Evolutionary conservation across 2,329 filamentous ascomycete species (phyloP).

Genomic region (Pestalotiopsis sp.): DNA sequence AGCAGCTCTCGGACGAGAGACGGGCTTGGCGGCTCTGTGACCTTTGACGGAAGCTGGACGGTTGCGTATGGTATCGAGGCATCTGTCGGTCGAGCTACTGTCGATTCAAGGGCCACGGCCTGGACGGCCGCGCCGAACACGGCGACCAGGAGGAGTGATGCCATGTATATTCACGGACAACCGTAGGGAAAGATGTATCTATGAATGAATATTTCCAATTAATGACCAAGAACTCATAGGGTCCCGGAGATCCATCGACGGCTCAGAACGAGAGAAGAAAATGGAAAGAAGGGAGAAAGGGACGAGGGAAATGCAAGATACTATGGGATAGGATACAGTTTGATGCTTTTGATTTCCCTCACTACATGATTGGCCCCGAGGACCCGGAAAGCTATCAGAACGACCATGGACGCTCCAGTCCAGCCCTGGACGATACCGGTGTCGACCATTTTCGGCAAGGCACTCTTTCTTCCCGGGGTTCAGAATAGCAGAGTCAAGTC

Average conservation of each 20-base stretch:
- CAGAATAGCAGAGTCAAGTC: not conserved
- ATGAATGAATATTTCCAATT: not conserved
- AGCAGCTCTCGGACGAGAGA: constrained; percentile 30
- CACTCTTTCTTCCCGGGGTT: constrained; percentile 4
- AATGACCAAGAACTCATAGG: not conserved
- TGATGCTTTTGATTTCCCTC: not conserved
- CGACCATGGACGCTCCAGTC: too few relatives aligned
- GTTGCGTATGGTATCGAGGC: constrained; percentile 33
- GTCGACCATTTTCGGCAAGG: not conserved
- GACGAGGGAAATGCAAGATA: not conserved
- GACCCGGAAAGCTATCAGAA: not conserved
- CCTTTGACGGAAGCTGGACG: constrained; percentile 37
- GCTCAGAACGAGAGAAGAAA: not conserved
- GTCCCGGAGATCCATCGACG: not conserved
- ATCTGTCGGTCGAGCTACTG: constrained; percentile 35
- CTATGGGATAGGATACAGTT: not conserved
- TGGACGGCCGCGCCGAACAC: constrained; percentile 34
- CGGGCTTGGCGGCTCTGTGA: constrained; percentile 39
- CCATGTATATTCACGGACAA: constrained; percentile 4
- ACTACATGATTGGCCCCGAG: not conserved
- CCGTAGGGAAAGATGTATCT: not conserved
- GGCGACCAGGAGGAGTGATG: constrained; percentile 26
- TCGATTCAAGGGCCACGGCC: constrained; percentile 34
- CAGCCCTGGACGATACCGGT: not conserved
- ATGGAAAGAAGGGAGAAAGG: not conserved